Evolutionary conservation across 1,139 yeast species (phyloP), one percentile per base, ranked within the genome.

Genomic region (Yamadazyma triangularis): DNA sequence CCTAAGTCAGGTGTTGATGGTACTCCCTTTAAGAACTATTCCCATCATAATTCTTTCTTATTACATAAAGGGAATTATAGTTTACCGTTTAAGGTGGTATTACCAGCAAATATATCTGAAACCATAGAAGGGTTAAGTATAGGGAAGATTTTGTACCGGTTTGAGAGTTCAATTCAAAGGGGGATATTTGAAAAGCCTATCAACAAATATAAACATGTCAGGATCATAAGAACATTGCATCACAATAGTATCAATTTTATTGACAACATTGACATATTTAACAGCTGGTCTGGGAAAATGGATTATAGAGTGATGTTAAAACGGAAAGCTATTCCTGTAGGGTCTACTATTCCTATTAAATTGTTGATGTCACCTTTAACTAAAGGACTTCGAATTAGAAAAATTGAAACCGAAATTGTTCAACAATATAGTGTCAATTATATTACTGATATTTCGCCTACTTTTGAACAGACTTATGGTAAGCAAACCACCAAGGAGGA

Each of bases 61-160:
- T 56, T 81, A 19, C 80, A 80, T 0, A 64, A 69, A 34, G 89
- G 89, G 0, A 79, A 79, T 47, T 81, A 81, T 46, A 76, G 73
- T 39, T 51, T 82, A 23, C 89, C 89, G 0, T 82, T 81, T 49
- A 56, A 53, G 23, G 62, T 73, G 4, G 55, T 58, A 12, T 51
- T 82, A 9, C 88, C 89, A 0, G 70, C 79, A 2, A 73, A 73
- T 41, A 51, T 76, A 1, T 72, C 81, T 2, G 89, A 80, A 41
- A 76, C 88, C 0, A 70, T 81, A 0, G 89, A 81, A 51, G 86
- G 87, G 0, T 54, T 80, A 29, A 35, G 64, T 28, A 67, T 74
- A 25, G 85, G 80, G 1, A 68, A 73, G 7, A 51, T 80, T 4
- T 53, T 77, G 9, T 81, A 82, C 51, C 66, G 67, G 31, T 55